phyloP scores from a whole-genome alignment of 2,329 filamentous ascomycete species.

The Penicillium sp. region DNA sequence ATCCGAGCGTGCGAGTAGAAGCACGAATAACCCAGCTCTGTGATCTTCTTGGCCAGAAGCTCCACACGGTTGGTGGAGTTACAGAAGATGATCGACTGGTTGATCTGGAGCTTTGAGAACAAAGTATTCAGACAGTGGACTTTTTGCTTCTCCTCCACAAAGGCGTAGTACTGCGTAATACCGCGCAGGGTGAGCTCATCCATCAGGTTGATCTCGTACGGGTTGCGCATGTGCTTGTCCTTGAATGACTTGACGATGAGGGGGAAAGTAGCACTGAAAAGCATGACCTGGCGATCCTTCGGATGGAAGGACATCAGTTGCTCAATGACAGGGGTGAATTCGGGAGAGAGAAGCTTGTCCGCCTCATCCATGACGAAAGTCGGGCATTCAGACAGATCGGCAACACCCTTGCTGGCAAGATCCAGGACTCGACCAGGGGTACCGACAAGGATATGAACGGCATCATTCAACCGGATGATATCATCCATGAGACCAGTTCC shows the following conservation, averaged over 20 bases:
- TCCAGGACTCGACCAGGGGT: conserved; percentile 96
- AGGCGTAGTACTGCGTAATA: conserved; percentile 99
- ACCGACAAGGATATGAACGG: conserved; percentile 96
- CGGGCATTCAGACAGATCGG: conserved; percentile 92
- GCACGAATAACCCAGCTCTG: conserved; percentile 97
- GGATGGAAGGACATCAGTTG: conserved; percentile 94
- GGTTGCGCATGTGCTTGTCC: conserved; percentile 95
- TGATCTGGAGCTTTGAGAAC: conserved; percentile 98
- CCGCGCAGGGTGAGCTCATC: conserved; percentile 96
- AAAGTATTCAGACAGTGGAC: conserved; percentile 98
- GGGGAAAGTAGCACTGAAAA: conserved; percentile 98
- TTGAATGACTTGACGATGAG: conserved; percentile 97
- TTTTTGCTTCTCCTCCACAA: conserved; percentile 99
- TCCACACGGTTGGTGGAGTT: conserved; percentile 99
- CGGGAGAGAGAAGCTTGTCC: conserved; percentile 93
- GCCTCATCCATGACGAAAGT: conserved; percentile 99
- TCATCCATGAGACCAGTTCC: conserved; percentile 95
- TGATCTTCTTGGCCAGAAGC: conserved; percentile 98
- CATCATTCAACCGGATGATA: conserved; percentile 90
- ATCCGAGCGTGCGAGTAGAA: conserved; percentile 99
- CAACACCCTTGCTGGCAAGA: conserved; percentile 93
- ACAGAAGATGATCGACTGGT: conserved; percentile 99
- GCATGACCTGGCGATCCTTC: conserved; percentile 98
- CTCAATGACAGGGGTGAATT: conserved; percentile 97
- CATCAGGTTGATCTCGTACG: conserved; percentile 99